Base-by-base conservation (phyloP, 1,139 yeast species). In the Blastobotrys petasosporus region DNA sequence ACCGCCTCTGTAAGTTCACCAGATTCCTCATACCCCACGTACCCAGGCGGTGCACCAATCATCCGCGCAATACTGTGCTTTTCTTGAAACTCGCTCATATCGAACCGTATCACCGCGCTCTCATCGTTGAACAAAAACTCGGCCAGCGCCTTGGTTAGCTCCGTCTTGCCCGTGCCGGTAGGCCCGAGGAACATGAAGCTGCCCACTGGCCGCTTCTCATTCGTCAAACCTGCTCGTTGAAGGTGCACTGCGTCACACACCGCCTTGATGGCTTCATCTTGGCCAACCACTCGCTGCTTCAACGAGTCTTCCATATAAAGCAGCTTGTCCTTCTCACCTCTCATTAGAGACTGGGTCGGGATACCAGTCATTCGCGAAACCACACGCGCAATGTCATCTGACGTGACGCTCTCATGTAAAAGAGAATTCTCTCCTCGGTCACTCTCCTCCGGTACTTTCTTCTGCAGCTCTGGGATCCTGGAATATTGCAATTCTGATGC, bases 121-220 rank as follows among this genome's bases (percentile, higher is more conserved):
- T 85, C 88, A 64, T 90, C 92, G 60, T 88, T 92, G 66, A 92
- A 92, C 56, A 92, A 68, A 58, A 92, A 92, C 58, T 87, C 88
- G 1, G 97, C 96, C 50, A 92, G 75, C 0, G 94, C 80, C 64
- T 92, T 92, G 6, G 97, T 88, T 46, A 92, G 74, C 63, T 90
- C 97, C 0, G 98, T 92, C 66, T 92, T 92, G 68, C 98, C 98
- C 0, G 97, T 90, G 68, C 98, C 98, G 0, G 97, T 90, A 36
- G 97, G 97, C 15, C 98, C 98, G 54, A 92, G 71, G 65, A 92
- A 92, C 82, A 92, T 82, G 64, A 92, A 92, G 47, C 95, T 85
- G 1, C 97, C 97, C 59, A 90, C 90, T 2, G 98, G 98, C 51
- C 97, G 77, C 65, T 85, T 85, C 52, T 87, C 95, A 63, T 86